Evolutionary conservation across 164 flowering plant species (phyloP), one percentile per base, ranked within the genome.

Genomic region (Magnolia sinica): DNA sequence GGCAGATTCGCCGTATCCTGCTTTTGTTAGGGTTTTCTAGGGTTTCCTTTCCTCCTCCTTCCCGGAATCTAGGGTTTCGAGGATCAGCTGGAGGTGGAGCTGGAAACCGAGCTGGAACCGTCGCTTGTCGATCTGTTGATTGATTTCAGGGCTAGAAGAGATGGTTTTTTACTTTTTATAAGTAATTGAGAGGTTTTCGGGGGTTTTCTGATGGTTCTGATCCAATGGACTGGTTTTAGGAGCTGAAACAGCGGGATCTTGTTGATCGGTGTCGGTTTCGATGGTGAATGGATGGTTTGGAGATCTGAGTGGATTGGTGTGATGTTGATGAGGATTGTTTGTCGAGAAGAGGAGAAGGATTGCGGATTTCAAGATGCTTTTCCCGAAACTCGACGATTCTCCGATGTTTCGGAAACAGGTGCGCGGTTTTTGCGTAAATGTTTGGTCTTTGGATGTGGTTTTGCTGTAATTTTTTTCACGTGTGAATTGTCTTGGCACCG

Each of bases 341-440:
- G 64, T 50, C 11, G 68, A 67, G 71, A 71, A 27, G 77, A 73
- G 72, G 75, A 77, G 74, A 51, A 52, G 50, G 37, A 71, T 64
- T 72, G 31, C 67, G 50, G 76, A 52, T 59, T 18, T 76, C 80
- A 87, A 79, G 78, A 96, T 94, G 99, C 97, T 88, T 84, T 96
- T 94, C 84, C 76, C 91, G 11, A 94, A 96, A 84, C 97, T 96
- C 76, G 99, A 96, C 82, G 99, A 96, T 86, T 96, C 99, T 85
- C 99, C 99, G 63, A 96, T 96, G 99, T 96, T 96, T 74, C 92
- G 99, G 80, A 94, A 96, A 82, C 98, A 94, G 95, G 99, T 94
- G 18, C 61, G 61, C 4, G 16, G 13, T 11, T 55, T 55, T 55
- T 16, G 13, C 11, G 61, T 8, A 37, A 37, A 37, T 37, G 45